A percentile compares a stretch with the other conserved stretches of the same genome.
These are phyloP conservation scores for Heteromeles arbutifolia DNA, from an alignment of 306 rosid genomes.

Conservation along the genomic window DNA sequence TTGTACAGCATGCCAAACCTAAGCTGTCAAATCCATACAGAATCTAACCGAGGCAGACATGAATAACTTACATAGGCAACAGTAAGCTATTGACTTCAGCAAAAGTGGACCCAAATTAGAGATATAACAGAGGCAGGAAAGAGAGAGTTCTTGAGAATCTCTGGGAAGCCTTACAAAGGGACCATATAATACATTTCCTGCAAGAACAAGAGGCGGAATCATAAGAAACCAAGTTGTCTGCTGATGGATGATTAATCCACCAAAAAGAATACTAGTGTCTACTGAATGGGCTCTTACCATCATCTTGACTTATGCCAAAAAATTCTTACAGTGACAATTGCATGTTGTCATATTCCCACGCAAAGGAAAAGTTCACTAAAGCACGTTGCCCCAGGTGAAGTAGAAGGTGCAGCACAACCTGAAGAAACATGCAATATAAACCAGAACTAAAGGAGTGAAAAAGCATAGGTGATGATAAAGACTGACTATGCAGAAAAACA, in stretches of 20 bases:
- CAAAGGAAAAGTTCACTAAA: slow-evolving; percentile 45
- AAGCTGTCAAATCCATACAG: background rate
- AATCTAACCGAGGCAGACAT: slow-evolving; percentile 6
- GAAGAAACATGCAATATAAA: background rate
- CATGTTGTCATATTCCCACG: slow-evolving; percentile 44
- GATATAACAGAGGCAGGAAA: slow-evolving; percentile 65
- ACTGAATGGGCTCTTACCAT: slow-evolving; percentile 35
- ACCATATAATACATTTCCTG: slow-evolving; percentile 53
- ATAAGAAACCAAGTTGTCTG: slow-evolving; percentile 16
- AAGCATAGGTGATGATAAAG: background rate
- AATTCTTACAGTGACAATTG: slow-evolving; percentile 51
- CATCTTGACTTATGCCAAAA: slow-evolving; percentile 37
- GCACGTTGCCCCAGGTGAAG: slow-evolving; percentile 62
- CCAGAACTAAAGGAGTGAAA: background rate
- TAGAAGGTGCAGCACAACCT: slow-evolving; percentile 62
- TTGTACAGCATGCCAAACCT: background rate
- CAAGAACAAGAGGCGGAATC: slow-evolving; percentile 22
- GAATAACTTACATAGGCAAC: slow-evolving; percentile 73
- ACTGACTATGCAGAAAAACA: background rate
- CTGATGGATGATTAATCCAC: background rate
- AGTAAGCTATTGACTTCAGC: slow-evolving; percentile 52
- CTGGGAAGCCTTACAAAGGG: slow-evolving; percentile 74
- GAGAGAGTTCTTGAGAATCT: slow-evolving; percentile 67
- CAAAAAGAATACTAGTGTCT: background rate
- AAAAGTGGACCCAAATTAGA: slow-evolving; percentile 52